These are phyloP conservation scores for Anisodus acutangulus DNA, from an alignment of 257 asterid species.

Conservation along the genomic window DNA sequence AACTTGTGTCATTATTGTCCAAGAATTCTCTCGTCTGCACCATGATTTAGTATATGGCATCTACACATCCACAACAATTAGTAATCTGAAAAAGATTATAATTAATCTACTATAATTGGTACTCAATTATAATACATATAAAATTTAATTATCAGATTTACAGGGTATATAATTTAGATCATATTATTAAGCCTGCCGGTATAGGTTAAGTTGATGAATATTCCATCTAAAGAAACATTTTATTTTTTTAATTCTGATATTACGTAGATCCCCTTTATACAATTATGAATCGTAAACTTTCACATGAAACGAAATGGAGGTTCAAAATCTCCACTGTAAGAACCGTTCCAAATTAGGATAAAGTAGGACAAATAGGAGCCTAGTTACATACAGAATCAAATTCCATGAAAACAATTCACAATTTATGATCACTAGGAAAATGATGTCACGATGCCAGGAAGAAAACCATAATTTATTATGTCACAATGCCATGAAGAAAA, in stretches of 20 bases:
- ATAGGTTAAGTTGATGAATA: too few relatives aligned
- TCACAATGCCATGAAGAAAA: not conserved
- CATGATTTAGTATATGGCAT: not conserved
- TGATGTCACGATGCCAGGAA: not conserved
- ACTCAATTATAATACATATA: too few relatives aligned
- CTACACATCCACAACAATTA: not conserved
- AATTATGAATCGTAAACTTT: too few relatives aligned
- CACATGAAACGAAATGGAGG: too few relatives aligned
- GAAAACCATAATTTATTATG: not conserved
- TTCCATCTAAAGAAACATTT: too few relatives aligned
- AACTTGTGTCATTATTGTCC: not conserved
- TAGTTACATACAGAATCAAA: not conserved
- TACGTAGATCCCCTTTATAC: too few relatives aligned
- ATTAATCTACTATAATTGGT: too few relatives aligned
- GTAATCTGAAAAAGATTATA: too few relatives aligned
- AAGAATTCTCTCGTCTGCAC: not conserved
- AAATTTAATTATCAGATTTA: too few relatives aligned
- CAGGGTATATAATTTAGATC: too few relatives aligned
- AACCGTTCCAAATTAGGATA: not conserved
- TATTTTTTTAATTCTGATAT: too few relatives aligned
- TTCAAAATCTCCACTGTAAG: not conserved
- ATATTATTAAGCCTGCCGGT: too few relatives aligned
- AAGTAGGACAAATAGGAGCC: not conserved
- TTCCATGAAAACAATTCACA: not conserved
- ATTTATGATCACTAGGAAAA: not conserved